These are phyloP conservation scores for Fraxinus dipetala DNA, from an alignment of 305 asterid species.

Conservation along the genomic window DNA sequence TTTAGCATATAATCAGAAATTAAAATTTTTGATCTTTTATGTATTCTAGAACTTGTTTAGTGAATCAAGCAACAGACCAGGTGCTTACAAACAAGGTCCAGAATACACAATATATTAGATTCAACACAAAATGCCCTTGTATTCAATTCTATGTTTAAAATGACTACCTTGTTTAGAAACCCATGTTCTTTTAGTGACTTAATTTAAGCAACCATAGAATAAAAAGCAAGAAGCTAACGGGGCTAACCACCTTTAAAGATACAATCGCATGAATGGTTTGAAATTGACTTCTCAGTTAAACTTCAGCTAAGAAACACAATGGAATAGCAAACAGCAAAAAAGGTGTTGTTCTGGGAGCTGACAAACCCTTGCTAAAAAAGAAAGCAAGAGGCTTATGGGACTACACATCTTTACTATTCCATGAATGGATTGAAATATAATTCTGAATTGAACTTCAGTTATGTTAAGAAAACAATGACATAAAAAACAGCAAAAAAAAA, in stretches of 20 bases:
- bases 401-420: neutral
- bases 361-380: neutral
- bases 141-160: neutral
- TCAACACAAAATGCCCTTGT: neutral
- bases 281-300: constrained; percentile 1
- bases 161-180: neutral
- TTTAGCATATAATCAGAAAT: neutral
- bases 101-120: constrained; percentile 1
- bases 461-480: neutral
- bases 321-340: neutral
- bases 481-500: neutral
- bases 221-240: constrained; percentile 1
- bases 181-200: neutral
- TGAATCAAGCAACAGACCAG: neutral
- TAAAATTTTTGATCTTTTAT: neutral
- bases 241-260: neutral
- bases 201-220: neutral
- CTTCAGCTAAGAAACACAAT: neutral
- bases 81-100: constrained; percentile 3
- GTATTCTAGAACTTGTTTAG: neutral
- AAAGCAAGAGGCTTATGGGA: neutral
- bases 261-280: neutral
- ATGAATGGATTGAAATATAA: neutral
- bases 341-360: neutral
- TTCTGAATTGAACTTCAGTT: neutral